Evolutionary conservation across 2,329 filamentous ascomycete species (phyloP), one percentile per base, ranked within the genome.

Genomic region (Diaporthe nobilis): DNA sequence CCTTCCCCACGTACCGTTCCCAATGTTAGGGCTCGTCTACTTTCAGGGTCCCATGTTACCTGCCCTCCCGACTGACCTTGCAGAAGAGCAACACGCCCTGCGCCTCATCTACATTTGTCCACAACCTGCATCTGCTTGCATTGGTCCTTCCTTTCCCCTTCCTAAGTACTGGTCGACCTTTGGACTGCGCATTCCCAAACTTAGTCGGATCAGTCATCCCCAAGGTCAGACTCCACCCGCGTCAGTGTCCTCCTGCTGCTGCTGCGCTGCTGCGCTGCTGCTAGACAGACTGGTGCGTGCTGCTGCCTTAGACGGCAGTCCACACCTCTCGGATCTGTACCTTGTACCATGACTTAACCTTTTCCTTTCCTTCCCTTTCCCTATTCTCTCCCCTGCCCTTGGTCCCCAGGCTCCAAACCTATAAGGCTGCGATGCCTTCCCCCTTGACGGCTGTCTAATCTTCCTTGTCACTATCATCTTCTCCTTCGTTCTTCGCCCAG

Each of bases 381-480:
- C 77, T 76, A 68, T 74, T 70, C 76, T 76, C 79, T 79, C 78
- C 79, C 77, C 79, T 58, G 63, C 75, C 72, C 71, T 71, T 75
- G 76, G 78, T 80, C 74, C 67, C 82, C 82, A 86, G 85, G 83
- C 84, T 85, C 79, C 84, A 82, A 82, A 80, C 77, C 82, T 90
- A 90, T 90, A 90, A 90, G 88, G 88, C 86, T 88, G 81, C 85
- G 85, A 89, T 88, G 83, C 82, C 87, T 86, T 86, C 82, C 82
- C 79, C 80, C 79, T 80, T 65, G 51, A 65, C 67, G 51, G 73
- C 57, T 73, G 55, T 74, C 58, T 65, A 57, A 51, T 75, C 63
- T 73, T 55, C 49, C 78, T 76, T 73, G 71, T 77, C 79, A 78
- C 78, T 78, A 76, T 81, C 77, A 79, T 81, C 80, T 79, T 77